Base-by-base conservation (phyloP, 768 basidiomycete species). In the Mycena crocata region DNA sequence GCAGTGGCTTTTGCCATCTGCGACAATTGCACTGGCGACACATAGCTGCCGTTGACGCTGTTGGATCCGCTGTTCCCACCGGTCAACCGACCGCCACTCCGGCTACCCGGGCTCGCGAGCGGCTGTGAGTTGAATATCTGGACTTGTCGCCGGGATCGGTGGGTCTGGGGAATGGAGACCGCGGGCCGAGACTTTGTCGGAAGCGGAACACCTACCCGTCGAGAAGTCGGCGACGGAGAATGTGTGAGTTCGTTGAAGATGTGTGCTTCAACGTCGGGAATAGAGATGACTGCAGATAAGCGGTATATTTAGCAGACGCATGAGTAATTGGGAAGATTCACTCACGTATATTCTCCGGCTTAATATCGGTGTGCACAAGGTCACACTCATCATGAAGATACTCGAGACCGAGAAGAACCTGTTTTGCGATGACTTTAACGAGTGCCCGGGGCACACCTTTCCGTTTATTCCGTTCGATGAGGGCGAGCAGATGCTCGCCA, bases 331-430 rank as follows among this genome's bases (percentile, higher is more conserved):
- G 24, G 40, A 26, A 64, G 60, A 64, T 71, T 71, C 15, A 84
- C 94, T 84, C 75, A 96, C 95, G 82, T 65, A 98, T 95, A 75
- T 98, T 98, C 84, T 98, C 96, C 60, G 95, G 96, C 79, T 98
- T 96, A 64, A 96, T 91, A 71, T 94, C 93, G 24, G 96, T 98
- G 75, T 98, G 96, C 30, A 96, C 94, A 42, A 97, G 86, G 74
- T 93, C 89, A 78, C 95, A 96, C 78, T 95, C 94, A 28, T 95
- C 92, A 72, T 98, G 96, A 15, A 98, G 87, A 77, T 96, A 98
- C 76, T 96, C 90, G 62, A 97, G 84, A 30, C 95, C 96, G 21
- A 95, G 88, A 48, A 98, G 84, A 50, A 97, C 83, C 77, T 98
- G 96, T 78, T 86, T 93, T 19, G 93, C 86, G 69, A 98, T 94